phyloP scores from a whole-genome alignment of 2,329 filamentous ascomycete species.

The Metarhizium guizhouense region DNA sequence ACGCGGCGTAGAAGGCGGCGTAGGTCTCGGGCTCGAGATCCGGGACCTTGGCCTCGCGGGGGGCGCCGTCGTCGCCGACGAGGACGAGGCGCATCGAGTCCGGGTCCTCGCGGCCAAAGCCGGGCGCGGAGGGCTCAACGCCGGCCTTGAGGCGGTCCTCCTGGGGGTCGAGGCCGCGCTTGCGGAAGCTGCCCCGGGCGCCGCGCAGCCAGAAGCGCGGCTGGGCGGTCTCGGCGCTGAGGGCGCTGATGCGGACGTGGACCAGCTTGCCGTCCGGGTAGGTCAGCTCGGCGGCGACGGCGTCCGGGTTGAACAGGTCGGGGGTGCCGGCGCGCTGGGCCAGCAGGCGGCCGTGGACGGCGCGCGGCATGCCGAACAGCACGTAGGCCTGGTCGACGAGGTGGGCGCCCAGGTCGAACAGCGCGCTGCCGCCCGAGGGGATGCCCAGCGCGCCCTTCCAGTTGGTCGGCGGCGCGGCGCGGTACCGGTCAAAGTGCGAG shows the following conservation, averaged over 20 bases:
- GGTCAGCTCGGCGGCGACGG: conserved; percentile 54
- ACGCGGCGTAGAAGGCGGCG: conserved; percentile 52
- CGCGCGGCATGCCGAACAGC: conserved; percentile 59
- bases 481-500: conserved; percentile 72
- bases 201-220: conserved; percentile 71
- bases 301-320: conserved; percentile 45
- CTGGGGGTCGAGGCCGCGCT: conserved; percentile 62
- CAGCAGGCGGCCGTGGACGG: conserved; percentile 59
- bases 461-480: conserved; percentile 44
- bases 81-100: conserved; percentile 51
- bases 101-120: conserved; percentile 57
- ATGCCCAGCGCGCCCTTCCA: conserved; percentile 61
- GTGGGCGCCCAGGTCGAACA: conserved; percentile 71
- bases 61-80: conserved; percentile 39
- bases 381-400: conserved; percentile 66
- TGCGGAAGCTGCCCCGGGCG: conserved; percentile 65
- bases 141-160: conserved; percentile 65
- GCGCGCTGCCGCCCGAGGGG: conserved; percentile 52
- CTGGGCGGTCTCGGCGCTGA: conserved; percentile 61
- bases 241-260: conserved; percentile 58
- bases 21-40: conserved; percentile 61
- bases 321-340: conserved; percentile 47
- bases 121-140: conserved; percentile 47
- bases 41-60: conserved; percentile 40
- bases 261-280: conserved; percentile 57